Evolutionary conservation across 345 rosid genomes (phyloP).

Genomic region (Aquilaria malaccensis): DNA sequence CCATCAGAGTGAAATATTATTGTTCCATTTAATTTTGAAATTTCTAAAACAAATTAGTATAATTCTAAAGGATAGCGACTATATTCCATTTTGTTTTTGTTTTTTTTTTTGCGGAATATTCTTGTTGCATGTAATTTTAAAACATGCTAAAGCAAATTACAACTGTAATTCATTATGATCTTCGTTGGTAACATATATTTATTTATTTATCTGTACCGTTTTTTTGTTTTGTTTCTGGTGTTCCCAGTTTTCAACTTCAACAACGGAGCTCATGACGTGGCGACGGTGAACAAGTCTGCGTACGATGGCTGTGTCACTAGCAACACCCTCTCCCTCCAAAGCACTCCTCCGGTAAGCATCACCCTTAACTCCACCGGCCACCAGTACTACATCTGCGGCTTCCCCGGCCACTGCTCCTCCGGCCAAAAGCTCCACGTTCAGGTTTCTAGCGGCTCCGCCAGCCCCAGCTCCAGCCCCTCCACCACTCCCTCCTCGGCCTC

Average conservation of each 20-base stretch:
- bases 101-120: too few relatives aligned
- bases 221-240: slow-evolving; percentile 18
- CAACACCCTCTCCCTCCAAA: slow-evolving; percentile 16
- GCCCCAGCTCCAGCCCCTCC: slow-evolving; percentile 1
- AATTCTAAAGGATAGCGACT: too few relatives aligned
- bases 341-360: slow-evolving; percentile 30
- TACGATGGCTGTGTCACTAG: slow-evolving; percentile 28
- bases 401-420: slow-evolving; percentile 30
- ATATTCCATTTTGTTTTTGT: too few relatives aligned
- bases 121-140: too few relatives aligned
- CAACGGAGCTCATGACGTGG: slow-evolving; percentile 46
- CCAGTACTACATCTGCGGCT: slow-evolving; percentile 37
- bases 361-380: slow-evolving; percentile 36
- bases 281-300: slow-evolving; percentile 32
- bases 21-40: too few relatives aligned
- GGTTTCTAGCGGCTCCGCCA: slow-evolving; percentile 19
- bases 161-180: too few relatives aligned
- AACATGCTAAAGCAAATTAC: too few relatives aligned
- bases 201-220: neutral
- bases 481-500: slow-evolving; percentile 11
- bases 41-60: too few relatives aligned
- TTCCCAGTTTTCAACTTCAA: slow-evolving; percentile 44
- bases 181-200: too few relatives aligned
- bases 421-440: slow-evolving; percentile 44
- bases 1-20: too few relatives aligned